These are phyloP conservation scores for Vaccinium macrocarpon DNA, from an alignment of 148 eudicot species.

Conservation along the genomic window DNA sequence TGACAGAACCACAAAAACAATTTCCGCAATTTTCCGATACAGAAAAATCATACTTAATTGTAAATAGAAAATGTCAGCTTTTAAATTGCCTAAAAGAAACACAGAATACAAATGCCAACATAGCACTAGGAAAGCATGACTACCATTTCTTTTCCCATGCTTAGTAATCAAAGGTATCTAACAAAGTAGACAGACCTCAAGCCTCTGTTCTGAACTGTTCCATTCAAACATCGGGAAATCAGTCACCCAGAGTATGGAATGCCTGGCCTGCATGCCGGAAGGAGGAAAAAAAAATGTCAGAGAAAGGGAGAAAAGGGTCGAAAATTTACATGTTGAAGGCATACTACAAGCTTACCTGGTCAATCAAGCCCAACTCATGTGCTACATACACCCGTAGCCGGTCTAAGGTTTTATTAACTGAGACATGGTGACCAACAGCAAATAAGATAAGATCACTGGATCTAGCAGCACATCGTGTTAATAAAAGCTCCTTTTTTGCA, in stretches of 20 bases:
- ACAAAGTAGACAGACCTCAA: constrained; percentile 63
- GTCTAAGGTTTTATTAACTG: constrained; percentile 82
- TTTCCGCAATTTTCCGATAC: neutral
- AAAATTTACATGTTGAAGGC: neutral
- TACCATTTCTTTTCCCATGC: neutral
- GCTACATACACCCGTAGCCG: constrained; percentile 70
- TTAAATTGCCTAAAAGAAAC: constrained; percentile 4
- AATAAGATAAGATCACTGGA: constrained; percentile 84
- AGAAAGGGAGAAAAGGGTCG: neutral
- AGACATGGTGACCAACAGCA: constrained; percentile 68
- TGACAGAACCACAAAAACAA: neutral
- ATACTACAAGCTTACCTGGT: constrained; percentile 55
- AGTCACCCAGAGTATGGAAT: constrained; percentile 91
- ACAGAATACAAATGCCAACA: neutral
- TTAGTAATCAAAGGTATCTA: neutral
- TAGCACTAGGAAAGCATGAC: neutral
- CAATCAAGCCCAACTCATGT: constrained; percentile 70
- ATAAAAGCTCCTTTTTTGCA: constrained; percentile 44
- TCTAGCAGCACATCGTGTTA: constrained; percentile 54
- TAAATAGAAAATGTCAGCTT: neutral
- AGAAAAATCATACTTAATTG: neutral
- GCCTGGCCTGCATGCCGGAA: constrained; percentile 50
- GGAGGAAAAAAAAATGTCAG: constrained; percentile 10
- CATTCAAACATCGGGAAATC: constrained; percentile 99
- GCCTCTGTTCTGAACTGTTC: constrained; percentile 82